Evolutionary conservation across 192 early-diverging fungal species (phyloP).

Genomic region (Mortierella alpina): DNA sequence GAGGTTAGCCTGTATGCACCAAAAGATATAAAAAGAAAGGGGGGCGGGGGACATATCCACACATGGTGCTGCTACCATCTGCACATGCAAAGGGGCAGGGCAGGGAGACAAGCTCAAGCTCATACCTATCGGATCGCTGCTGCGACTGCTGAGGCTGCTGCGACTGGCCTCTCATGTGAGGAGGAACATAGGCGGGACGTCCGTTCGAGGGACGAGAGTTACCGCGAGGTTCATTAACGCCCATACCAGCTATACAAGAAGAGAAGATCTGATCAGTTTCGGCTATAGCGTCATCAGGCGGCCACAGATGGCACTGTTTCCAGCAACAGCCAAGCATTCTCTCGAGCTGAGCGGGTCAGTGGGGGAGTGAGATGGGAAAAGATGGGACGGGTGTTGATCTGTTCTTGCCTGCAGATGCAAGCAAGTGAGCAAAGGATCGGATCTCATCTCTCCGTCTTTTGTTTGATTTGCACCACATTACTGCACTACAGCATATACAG

Average conservation of each 20-base stretch:
- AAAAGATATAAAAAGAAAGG: constrained; percentile 1
- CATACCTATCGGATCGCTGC: constrained; percentile 29
- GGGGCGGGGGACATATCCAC: not conserved
- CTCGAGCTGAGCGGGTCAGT: no score
- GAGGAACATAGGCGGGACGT: constrained; percentile 62
- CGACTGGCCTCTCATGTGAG: constrained; percentile 35
- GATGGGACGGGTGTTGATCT: no score
- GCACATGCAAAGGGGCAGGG: not conserved
- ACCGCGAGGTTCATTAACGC: constrained; percentile 69
- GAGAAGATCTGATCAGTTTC: not conserved
- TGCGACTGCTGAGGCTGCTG: no score
- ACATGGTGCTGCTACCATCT: no score
- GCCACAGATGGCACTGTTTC: not conserved
- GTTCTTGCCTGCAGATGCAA: no score
- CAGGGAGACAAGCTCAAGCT: not conserved
- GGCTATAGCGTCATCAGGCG: constrained; percentile 2
- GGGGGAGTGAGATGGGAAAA: no score
- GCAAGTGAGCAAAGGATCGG: no score
- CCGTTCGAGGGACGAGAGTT: constrained; percentile 42
- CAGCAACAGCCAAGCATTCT: not conserved
- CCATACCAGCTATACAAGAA: constrained; percentile 70
- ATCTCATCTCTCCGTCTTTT: no score
- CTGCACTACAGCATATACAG: no score
- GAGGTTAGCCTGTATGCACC: not conserved
- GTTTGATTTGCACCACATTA: no score